A percentile compares a stretch with the other conserved stretches of the same genome.
Conservation (phyloP, 2,329 filamentous ascomycete species). For the Paraphaeosphaeria sporulosa region DNA sequence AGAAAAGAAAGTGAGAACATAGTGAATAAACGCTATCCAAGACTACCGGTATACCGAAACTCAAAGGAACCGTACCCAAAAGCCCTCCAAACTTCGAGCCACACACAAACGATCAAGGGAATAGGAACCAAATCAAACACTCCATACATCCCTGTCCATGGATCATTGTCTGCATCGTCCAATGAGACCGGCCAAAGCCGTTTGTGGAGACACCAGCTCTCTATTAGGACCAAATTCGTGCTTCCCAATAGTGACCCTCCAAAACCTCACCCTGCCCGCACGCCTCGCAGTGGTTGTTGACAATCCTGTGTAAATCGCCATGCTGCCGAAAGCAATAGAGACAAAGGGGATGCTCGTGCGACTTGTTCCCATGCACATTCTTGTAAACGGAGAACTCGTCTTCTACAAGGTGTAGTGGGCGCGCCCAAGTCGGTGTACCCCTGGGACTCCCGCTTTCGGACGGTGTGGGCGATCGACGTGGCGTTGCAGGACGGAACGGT, state of each 20-base stretch:
- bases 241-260: conserved; percentile 42
- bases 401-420: conserved; percentile 38
- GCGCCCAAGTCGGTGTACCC: conserved; percentile 33
- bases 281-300: conserved; percentile 34
- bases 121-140: background rate
- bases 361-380: conserved; percentile 33
- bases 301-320: conserved; percentile 33
- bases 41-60: background rate
- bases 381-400: conserved; percentile 36
- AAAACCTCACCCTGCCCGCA: conserved; percentile 36
- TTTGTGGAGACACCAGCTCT: background rate
- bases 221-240: background rate
- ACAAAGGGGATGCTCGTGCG: conserved; percentile 32
- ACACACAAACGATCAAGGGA: background rate
- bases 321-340: conserved; percentile 36
- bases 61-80: background rate
- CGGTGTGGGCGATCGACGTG: conserved; percentile 15
- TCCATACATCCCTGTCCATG: background rate
- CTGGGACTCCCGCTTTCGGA: conserved; percentile 9
- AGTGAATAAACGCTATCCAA: background rate
- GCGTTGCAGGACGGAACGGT: background rate
- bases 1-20: background rate
- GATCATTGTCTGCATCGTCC: background rate
- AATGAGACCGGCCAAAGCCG: background rate
- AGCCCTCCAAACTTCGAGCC: background rate